Base-by-base conservation (phyloP, 192 early-diverging fungal genomes). In the Nowakowskiella sp. region DNA sequence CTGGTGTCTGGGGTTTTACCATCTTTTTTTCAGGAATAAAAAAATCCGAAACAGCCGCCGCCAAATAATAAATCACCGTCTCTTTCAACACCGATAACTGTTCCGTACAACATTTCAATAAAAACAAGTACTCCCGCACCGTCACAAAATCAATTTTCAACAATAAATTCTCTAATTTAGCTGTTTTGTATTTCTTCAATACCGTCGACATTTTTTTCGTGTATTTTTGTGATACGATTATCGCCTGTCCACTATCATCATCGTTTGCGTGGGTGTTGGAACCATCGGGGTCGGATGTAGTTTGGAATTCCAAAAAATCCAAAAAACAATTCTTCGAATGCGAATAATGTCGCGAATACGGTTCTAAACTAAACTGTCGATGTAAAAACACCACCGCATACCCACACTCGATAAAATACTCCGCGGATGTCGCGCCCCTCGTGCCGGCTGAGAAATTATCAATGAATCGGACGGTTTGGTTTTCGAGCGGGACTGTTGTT, bases 371-470 rank as follows among this genome's bases (percentile, higher is more conserved):
- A 66, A 87, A 86, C 66, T 97, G 93, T 31, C 96, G 80, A 61
- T 94, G 84, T 73, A 97, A 76, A 46, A 97, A 97, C 26, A 99
- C 89, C 5, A 96, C 93, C 0, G 91, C 92, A 62, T 99, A 99
- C 1, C 91, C 93, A 2, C 71, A 60, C 25, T 87, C 76, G 51
- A 76, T 87, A 86, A 79, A 91, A 45, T 64, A 87, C 64, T 99
- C 96, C n/a, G 94, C 91, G 19, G 93, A 96, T 3, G 84, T 80
- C 3, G 94, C 86, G 22, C 96, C 96, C 43, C 96, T 85, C 7
- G 88, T 97, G 9, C 96, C 96, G 3, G 87, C 91, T 42, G 85
- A 88, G 60, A 99, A 99, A 65, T 99, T 99, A 72, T 99, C 96
- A 48, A 99, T 84, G 68, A 99, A 99, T 30, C 96, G 85, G 42